Base-by-base conservation (phyloP, 805 yeast genomes). In the Hanseniaspora mollemarum region DNA sequence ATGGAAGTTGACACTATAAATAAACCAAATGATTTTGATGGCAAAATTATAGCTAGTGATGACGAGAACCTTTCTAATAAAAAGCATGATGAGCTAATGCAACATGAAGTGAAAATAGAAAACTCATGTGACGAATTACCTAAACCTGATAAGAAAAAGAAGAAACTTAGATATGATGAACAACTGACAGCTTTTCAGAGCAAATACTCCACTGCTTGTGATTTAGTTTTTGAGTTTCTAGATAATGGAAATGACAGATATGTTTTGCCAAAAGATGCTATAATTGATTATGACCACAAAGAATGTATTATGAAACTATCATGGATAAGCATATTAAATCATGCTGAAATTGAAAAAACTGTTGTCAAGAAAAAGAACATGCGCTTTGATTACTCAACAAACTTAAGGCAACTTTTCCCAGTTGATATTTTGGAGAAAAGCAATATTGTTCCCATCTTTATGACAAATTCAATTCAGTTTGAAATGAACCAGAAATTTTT, bases 231-330 rank as follows among this genome's bases (percentile, higher is more conserved):
- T 62, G 98, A 92, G 63, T 90, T 80, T 66, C 74, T 74, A 25
- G 97, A 92, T 58, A 81, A 80, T 61, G 76, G 92, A 0, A 73
- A 80, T 42, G 80, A 80, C 7, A 73, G 97, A 53, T 90, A 75
- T 59, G 67, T 74, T 53, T 61, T 90, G 0, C 96, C 97, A 0
- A 80, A 80, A 56, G 77, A 86, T 55, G 75, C 94, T 1, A 74
- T 90, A 2, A 68, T 83, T 53, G 96, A 88, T 65, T 56, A 59
- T 49, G 49, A 62, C 36, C 60, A 59, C 38, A 57, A 60, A 53
- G 58, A 64, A 48, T 55, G 58, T 31, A 60, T 58, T 5, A 58
- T 57, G 39, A 52, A 60, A 5, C 32, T 65, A n/a, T 65, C 69
- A 2, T 65, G 66, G 64, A 59, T 65, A 25, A 52, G 60, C n/a